A percentile compares a stretch with the other conserved stretches of the same genome.
Evolutionary conservation across 1,284 basidiomycete species (phyloP).

Genomic region (Rhizoctonia solani): DNA sequence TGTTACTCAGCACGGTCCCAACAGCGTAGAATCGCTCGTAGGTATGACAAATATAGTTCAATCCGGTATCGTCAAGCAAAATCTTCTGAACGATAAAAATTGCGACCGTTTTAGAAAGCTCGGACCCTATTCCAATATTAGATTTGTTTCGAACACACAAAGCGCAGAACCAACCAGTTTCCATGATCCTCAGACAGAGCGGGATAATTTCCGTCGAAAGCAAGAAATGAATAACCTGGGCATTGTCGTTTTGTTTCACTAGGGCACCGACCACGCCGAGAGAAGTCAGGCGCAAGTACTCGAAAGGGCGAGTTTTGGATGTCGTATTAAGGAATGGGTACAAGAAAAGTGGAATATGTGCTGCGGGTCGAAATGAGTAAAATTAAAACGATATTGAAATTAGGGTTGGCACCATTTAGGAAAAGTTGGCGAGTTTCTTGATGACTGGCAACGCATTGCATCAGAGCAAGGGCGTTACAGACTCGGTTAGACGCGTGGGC

Average conservation of each 20-base stretch:
- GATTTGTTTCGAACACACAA: background rate
- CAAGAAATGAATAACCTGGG: conserved; percentile 98
- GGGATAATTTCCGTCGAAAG: conserved; percentile 99
- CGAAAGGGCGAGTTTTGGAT: conserved; percentile 97
- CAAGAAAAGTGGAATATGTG: conserved; percentile 97
- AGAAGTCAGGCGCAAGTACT: conserved; percentile 96
- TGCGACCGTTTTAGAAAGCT: conserved; percentile 98
- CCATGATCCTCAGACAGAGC: conserved; percentile 99
- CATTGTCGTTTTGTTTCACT: conserved; percentile 99
- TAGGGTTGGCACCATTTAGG: conserved; percentile 68
- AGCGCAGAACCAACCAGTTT: conserved; percentile 58
- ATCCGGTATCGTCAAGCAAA: conserved; percentile 93
- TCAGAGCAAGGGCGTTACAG: conserved; percentile 95
- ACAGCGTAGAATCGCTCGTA: conserved; percentile 99
- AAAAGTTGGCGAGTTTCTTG: conserved; percentile 92
- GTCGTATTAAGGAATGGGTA: conserved; percentile 99
- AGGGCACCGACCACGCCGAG: conserved; percentile 98
- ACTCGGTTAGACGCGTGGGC: conserved; percentile 99
- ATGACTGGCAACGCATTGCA: conserved; percentile 98
- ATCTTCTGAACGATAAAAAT: conserved; percentile 99
- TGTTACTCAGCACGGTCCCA: conserved; percentile 96
- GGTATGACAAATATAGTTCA: conserved; percentile 99
- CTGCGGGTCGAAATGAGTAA: conserved; percentile 49
- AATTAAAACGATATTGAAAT: background rate
- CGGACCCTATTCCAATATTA: conserved; percentile 63